Evolutionary conservation across 2,329 filamentous ascomycete genomes (phyloP), one percentile per base, ranked within the genome.

Genomic region (Ciborinia camelliae): DNA sequence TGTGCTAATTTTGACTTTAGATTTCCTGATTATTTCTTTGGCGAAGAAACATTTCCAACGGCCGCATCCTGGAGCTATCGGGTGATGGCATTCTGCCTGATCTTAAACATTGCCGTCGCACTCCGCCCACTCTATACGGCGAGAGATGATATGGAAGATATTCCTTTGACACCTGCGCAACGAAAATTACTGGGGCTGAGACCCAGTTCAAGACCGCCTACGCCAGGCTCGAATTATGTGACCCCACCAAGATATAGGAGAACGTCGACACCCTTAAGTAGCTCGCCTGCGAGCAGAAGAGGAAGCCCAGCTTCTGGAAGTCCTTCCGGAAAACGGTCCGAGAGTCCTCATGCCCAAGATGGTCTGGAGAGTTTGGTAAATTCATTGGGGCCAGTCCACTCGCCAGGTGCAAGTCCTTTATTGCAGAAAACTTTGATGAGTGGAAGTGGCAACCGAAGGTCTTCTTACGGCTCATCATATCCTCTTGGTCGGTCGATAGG

Each of bases 141-240:
- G 51, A 82, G 82, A 70, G 95, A 98, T 76, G 84, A 92, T 68
- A 84, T 97, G 68, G 81, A 87, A 76, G 95, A 99, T 76, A 96
- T 99, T 59, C 87, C 94, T 67, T 84, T 99, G 70, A 97, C 94
- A 0, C 88, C 91, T n/a, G 87, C 88, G 15, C 95, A 98, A 80
- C 90, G 94, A 67, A 84, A 88, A 68, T 84, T 97, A 18, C 86
- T 99, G 60, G 93, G 92, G 55, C 85, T 99, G 4, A 84, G 89
- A 47, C 88, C 91, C 3, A 85, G 82, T 65, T 81, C 83, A 3
- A 77, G 79, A 2, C 80, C 84, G 3, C 84, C 89, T 0, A 90
- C 88, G 0, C 88, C 91, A 2, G 83, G 84, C 62, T 87, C 89
- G 50, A 84, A 85, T 65, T 96, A 91, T 77, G 87, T 89, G 71